Base-by-base conservation (phyloP, 108 stramenopile species). In the Nannochloropsis salina region DNA sequence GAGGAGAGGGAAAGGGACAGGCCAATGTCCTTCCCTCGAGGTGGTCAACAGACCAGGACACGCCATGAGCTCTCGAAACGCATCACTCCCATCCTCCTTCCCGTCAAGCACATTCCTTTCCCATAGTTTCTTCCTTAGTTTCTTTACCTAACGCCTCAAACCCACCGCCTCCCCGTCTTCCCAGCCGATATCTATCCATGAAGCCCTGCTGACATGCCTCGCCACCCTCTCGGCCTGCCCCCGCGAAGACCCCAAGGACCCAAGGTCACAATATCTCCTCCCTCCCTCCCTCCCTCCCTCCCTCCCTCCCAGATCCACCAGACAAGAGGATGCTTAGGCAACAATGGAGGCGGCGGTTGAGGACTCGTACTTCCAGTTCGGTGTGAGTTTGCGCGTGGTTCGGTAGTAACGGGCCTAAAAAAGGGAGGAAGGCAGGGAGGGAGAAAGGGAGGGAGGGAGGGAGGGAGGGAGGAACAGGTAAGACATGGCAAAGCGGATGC, bases 311-410 rank as follows among this genome's bases (percentile, higher is more conserved):
- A 51, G 12, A 12, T 51, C 47, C 47, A 51, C 47, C n/a, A n/a
- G n/a, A 51, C 12, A 12, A 81, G 22, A n/a, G 18, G 21, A 81
- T 22, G 74, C 85, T 98, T 98, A 99, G 12, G 99, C 96, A 74
- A 99, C 99, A 86, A 99, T 95, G 84, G 99, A 95, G 88, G 94
- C 95, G 88, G 99, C 99, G 81, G 98, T 98, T 87, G 96, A 94
- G 79, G 94, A 94, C 93, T 99, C 96, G 92, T 99, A 99, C 93
- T 94, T 96, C 97, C 98, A 99, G 95, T 97, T 98, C 51, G 99
- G 93, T 81, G 96, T 94, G 89, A 99, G 94, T 94, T 98, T 98
- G 87, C 97, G 94, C 90, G 97, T 97, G 86, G 96, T 90, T 89
- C 98, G 93, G 96, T 99, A 99, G 94, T 99, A 99, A 87, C 99